Conservation (phyloP, 2,329 filamentous ascomycete genomes). For the Trichoderma semiorbis region DNA sequence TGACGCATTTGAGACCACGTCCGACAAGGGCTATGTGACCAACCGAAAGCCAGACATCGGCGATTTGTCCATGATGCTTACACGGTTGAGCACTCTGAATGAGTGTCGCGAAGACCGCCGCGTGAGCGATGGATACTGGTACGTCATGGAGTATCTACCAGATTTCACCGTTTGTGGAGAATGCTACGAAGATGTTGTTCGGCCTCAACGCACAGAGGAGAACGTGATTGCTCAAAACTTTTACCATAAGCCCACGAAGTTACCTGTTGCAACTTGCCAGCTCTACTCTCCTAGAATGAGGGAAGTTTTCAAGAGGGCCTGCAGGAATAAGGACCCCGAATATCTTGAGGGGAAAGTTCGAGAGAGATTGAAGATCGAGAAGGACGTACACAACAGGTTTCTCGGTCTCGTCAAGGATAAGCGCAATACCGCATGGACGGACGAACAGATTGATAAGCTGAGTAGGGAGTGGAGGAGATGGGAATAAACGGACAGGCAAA, state of each 20-base stretch:
- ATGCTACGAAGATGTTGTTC: slow-evolving; percentile 79
- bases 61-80: slow-evolving; percentile 61
- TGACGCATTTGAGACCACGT: slow-evolving; percentile 56
- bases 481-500: slow-evolving; percentile 42
- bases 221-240: slow-evolving; percentile 62
- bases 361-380: slow-evolving; percentile 59
- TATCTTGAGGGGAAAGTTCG: slow-evolving; percentile 57
- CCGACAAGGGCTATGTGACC: slow-evolving; percentile 47
- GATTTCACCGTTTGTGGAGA: slow-evolving; percentile 82
- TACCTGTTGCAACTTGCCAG: slow-evolving; percentile 63
- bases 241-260: slow-evolving; percentile 54
- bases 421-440: slow-evolving; percentile 37
- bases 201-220: slow-evolving; percentile 56
- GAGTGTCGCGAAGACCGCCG: slow-evolving; percentile 66
- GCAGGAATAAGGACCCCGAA: slow-evolving; percentile 62
- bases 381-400: slow-evolving; percentile 55
- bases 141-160: slow-evolving; percentile 70
- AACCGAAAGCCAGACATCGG: slow-evolving; percentile 52
- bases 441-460: slow-evolving; percentile 45
- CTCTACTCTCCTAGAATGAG: slow-evolving; percentile 81
- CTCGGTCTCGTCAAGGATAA: slow-evolving; percentile 38
- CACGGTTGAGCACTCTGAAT: slow-evolving; percentile 52
- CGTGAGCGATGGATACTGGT: slow-evolving; percentile 65
- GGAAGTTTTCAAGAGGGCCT: slow-evolving; percentile 64
- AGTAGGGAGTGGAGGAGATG: slow-evolving; percentile 56